Evolutionary conservation across 768 basidiomycete genomes (phyloP).

Genomic region (Cystofilobasidium bisporidii): DNA sequence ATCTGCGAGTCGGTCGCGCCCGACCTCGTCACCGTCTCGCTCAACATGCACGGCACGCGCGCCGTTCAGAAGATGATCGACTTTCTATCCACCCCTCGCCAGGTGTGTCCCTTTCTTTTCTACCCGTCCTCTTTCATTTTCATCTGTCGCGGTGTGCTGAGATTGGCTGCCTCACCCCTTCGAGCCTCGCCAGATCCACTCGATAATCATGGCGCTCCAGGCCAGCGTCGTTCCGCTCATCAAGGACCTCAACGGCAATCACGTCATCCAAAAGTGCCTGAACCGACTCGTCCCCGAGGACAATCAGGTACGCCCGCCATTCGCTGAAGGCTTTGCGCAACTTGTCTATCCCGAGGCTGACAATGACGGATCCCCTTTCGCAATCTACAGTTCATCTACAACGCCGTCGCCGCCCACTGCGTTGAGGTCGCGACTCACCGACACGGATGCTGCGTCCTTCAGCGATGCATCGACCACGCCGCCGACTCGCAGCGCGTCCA

Average conservation of each 20-base stretch:
- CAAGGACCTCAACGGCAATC: constrained; percentile 60
- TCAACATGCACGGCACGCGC: constrained; percentile 99
- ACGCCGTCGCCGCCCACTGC: constrained; percentile 96
- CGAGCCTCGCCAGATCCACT: constrained; percentile 77
- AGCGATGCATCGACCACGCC: constrained; percentile 96
- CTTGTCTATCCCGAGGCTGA: neutral
- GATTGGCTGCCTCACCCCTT: neutral
- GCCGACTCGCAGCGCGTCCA: constrained; percentile 90
- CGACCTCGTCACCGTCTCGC: constrained; percentile 91
- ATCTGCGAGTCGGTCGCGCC: constrained; percentile 97
- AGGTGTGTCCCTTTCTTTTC: constrained; percentile 51
- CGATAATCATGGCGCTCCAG: constrained; percentile 91
- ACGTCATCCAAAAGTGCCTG: constrained; percentile 94
- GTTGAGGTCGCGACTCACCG: constrained; percentile 83
- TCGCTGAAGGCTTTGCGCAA: too few species aligned
- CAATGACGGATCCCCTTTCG: constrained; percentile 88
- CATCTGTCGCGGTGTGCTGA: constrained; percentile 41
- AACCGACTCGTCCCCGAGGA: constrained; percentile 97
- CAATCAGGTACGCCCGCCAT: constrained; percentile 62
- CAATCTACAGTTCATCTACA: constrained; percentile 89
- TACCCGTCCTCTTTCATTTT: neutral
- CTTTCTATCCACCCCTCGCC: constrained; percentile 86
- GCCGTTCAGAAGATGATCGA: constrained; percentile 99
- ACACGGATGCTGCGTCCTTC: constrained; percentile 96
- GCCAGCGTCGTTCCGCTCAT: constrained; percentile 96